These are phyloP conservation scores for Ganoderma meredithae DNA, from an alignment of 1,284 basidiomycete genomes.

Conservation along the genomic window DNA sequence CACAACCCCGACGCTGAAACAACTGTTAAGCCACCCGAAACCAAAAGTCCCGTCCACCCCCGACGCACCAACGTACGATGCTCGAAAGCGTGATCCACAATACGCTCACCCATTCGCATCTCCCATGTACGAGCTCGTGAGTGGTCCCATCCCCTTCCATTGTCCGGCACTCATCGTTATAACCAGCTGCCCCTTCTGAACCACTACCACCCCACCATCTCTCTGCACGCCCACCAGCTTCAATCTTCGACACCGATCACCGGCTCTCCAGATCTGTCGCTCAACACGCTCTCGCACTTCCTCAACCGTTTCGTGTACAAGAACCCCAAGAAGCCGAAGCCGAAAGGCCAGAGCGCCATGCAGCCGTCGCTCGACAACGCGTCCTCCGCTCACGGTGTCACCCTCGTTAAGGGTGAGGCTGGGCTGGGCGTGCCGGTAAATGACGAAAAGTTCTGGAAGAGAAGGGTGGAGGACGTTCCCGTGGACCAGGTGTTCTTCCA, in stretches of 20 bases:
- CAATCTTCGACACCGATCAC: slow-evolving; percentile 76
- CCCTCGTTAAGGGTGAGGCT: slow-evolving; percentile 75
- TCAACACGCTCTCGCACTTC: slow-evolving; percentile 86
- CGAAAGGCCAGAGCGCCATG: slow-evolving; percentile 90
- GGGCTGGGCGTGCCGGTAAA: slow-evolving; percentile 69
- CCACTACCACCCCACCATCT: slow-evolving; percentile 94
- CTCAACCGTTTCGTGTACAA: slow-evolving; percentile 84
- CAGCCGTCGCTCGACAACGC: slow-evolving; percentile 84
- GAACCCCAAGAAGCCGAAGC: slow-evolving; percentile 88
- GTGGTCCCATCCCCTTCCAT: slow-evolving; percentile 36
- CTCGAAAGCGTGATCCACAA: slow-evolving; percentile 90
- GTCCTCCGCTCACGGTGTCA: slow-evolving; percentile 70
- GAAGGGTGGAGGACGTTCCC: slow-evolving; percentile 78
- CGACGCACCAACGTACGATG: slow-evolving; percentile 75
- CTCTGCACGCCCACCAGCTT: slow-evolving; percentile 87
- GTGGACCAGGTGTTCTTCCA: slow-evolving; percentile 88
- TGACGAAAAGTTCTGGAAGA: slow-evolving; percentile 81
- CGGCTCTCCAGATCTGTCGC: slow-evolving; percentile 87
- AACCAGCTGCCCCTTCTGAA: slow-evolving; percentile 76
- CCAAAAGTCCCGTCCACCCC: slow-evolving; percentile 43
- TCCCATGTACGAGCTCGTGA: slow-evolving; percentile 91
- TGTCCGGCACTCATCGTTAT: neutral
- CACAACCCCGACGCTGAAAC: slow-evolving; percentile 73
- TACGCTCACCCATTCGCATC: slow-evolving; percentile 85
- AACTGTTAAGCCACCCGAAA: slow-evolving; percentile 63